Conservation (phyloP, 805 yeast genomes). For the Candida anglica region DNA sequence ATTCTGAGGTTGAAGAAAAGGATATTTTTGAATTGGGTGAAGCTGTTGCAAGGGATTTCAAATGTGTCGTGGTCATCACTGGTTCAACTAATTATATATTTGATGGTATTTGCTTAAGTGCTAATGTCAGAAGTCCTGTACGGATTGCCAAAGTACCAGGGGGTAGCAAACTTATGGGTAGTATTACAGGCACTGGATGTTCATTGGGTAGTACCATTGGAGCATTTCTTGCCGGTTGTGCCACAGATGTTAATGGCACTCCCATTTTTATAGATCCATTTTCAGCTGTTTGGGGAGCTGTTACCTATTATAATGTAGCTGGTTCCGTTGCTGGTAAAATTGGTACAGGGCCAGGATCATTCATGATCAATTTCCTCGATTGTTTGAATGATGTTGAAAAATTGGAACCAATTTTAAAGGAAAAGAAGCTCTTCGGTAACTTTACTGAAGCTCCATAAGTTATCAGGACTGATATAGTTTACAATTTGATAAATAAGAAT, state of each 20-base stretch:
- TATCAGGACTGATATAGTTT: too few relatives aligned
- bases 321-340: constrained; percentile 53
- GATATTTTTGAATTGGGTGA: constrained; percentile 38
- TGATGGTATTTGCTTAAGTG: constrained; percentile 13
- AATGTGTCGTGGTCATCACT: constrained; percentile 66
- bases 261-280: constrained; percentile 9
- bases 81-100: constrained; percentile 43
- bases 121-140: constrained; percentile 11
- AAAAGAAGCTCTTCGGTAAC: too few relatives aligned
- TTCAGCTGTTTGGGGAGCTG: constrained; percentile 51
- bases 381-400: constrained; percentile 13
- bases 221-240: constrained; percentile 46
- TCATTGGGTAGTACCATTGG: constrained; percentile 73
- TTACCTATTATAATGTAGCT: constrained; percentile 55
- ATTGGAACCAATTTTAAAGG: too few relatives aligned
- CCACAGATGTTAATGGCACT: too few relatives aligned
- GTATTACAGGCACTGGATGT: constrained; percentile 81
- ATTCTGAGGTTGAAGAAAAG: constrained; percentile 11
- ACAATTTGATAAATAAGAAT: too few relatives aligned
- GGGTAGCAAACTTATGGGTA: constrained; percentile 60
- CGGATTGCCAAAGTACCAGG: constrained; percentile 41
- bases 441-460: too few relatives aligned
- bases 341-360: constrained; percentile 65
- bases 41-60: constrained; percentile 46
- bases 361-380: constrained; percentile 47